Base-by-base conservation (phyloP, 306 rosid genomes). In the Lathyrus sativus region DNA sequence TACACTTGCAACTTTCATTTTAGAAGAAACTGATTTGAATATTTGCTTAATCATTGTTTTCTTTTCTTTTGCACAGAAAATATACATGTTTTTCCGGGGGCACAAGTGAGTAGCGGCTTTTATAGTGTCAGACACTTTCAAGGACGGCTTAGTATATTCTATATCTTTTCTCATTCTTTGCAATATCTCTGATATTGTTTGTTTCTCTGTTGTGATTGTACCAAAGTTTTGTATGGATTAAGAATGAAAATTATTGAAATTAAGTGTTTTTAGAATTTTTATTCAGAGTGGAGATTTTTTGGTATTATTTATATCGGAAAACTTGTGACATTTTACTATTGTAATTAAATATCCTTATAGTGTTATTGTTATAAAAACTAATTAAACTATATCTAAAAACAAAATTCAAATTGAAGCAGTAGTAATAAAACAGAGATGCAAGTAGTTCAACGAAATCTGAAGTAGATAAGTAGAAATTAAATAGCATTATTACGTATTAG, bases 41-140 rank as follows among this genome's bases (percentile, higher is more conserved):
- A 55, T 33, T 56, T 62, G 62, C 26, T 35, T 73, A 17, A 33
- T 71, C 46, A 17, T 61, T 59, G 51, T 64, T 69, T 38, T 42
- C 42, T 65, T 46, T 62, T 73, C 42, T 71, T 73, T 9, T 85
- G 87, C 99, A 95, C 99, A 95, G 99, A 95, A 88, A 95, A 68
- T 85, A 61, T 95, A 95, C 87, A 33, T 87, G 87, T 90, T 82
- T 72, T 95, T 95, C 87, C 85, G 99, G 79, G 96, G 97, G 70
- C 31, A 85, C 62, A 88, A 85, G 85, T 95, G 90, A 93, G 81
- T 28, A 55, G 19, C 70, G 62, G 77, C 77, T 50, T 55, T 54
- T 48, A 61, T 11, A 53, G 24, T 54, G 46, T 39, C 63, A 14
- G 73, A 70, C 69, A 65, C 79, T 18, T 70, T 37, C 49, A 50